Evolutionary conservation across 2,329 filamentous ascomycete species (phyloP).

Genomic region (Trichoderma koningii): DNA sequence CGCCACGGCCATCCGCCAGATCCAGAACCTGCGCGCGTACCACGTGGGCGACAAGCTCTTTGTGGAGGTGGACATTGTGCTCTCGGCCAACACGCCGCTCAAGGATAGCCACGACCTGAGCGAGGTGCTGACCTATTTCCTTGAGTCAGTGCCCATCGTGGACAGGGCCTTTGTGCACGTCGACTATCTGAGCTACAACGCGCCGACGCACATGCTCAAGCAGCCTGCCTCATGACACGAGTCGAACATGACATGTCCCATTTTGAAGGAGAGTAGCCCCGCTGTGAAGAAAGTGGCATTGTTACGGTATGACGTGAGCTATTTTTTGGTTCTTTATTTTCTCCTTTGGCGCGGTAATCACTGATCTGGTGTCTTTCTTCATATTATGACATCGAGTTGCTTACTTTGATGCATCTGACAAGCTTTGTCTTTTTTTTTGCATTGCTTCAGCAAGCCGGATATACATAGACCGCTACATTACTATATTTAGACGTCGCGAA

Average conservation of each 20-base stretch:
- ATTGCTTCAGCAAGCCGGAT: neutral
- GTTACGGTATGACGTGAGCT: neutral
- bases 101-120: constrained; percentile 79
- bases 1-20: constrained; percentile 81
- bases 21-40: constrained; percentile 82
- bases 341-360: too few relatives aligned
- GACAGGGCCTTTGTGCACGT: constrained; percentile 71
- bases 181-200: constrained; percentile 64
- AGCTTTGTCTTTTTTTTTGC: neutral
- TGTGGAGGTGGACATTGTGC: constrained; percentile 78
- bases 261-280: neutral
- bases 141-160: constrained; percentile 80
- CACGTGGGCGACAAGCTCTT: constrained; percentile 84
- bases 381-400: neutral
- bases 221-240: constrained; percentile 30
- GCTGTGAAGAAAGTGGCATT: neutral
- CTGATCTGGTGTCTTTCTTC: neutral
- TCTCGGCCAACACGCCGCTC: constrained; percentile 73
- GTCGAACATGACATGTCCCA: too few relatives aligned
- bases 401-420: neutral
- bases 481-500: neutral
- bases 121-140: constrained; percentile 78
- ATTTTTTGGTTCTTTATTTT: neutral
- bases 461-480: neutral
- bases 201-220: constrained; percentile 59